These are phyloP conservation scores for Backusella macrospora DNA, from an alignment of 192 early-diverging fungal genomes.

Conservation along the genomic window DNA sequence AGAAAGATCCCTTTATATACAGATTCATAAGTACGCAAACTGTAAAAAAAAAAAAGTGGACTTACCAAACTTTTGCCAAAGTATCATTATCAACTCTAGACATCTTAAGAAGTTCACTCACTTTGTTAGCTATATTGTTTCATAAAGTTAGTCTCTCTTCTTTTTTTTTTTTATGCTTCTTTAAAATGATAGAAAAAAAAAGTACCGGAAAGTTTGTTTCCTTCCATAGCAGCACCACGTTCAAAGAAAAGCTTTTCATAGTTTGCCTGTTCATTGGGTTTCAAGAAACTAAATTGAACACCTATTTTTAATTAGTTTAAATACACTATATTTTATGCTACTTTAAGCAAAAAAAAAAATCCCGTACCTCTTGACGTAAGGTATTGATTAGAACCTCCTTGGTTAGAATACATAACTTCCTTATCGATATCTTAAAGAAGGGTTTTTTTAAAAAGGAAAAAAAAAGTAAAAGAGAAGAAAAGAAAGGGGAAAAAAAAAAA, in stretches of 20 bases:
- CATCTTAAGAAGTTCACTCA: conserved; percentile 32
- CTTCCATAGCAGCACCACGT: conserved; percentile 21
- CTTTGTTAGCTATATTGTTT: conserved; percentile 30
- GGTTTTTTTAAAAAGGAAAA: background rate
- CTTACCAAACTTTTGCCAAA: conserved; percentile 48
- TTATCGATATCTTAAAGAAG: background rate
- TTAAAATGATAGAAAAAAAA: conserved; percentile 9
- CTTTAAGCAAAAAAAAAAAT: background rate
- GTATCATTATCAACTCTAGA: conserved; percentile 38
- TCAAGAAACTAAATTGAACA: conserved; percentile 42
- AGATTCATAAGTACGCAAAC: background rate
- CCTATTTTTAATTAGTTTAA: conserved; percentile 21
- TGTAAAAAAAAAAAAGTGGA: background rate
- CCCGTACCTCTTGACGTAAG: conserved; percentile 4
- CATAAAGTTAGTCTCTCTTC: background rate
- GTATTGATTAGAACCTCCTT: conserved; percentile 17
- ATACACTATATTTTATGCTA: conserved; percentile 4
- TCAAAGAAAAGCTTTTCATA: conserved; percentile 43
- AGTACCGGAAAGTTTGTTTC: conserved; percentile 31
- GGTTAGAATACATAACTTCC: conserved; percentile 9
- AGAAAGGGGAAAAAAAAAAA: background rate
- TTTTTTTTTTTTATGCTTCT: background rate
- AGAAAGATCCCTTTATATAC: conserved; percentile 55
- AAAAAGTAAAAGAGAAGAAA: too few relatives aligned
- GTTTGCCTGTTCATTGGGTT: conserved; percentile 40